Evolutionary conservation across 768 basidiomycete genomes (phyloP).

Genomic region (Tricholoma bakamatsutake): DNA sequence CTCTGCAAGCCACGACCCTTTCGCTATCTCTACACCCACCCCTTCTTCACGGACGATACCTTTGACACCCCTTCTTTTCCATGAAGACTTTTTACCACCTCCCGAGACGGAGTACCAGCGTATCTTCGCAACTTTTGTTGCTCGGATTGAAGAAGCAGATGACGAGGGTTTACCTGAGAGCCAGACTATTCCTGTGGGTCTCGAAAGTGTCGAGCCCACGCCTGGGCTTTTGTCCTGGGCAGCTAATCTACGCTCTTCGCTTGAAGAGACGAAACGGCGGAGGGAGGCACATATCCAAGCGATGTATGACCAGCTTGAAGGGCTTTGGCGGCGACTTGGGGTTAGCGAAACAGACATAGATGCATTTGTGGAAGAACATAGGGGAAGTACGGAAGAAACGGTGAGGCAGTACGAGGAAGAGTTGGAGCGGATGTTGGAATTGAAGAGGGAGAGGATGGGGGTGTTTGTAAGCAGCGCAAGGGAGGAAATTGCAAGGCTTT

Average conservation of each 20-base stretch:
- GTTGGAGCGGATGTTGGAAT: constrained; percentile 80
- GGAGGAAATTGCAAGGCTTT: constrained; percentile 71
- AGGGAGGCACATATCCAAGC: constrained; percentile 85
- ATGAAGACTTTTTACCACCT: constrained; percentile 20
- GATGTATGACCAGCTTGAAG: constrained; percentile 91
- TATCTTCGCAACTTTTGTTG: constrained; percentile 59
- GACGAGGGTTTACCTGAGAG: constrained; percentile 38
- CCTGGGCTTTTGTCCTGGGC: constrained; percentile 72
- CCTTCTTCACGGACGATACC: constrained; percentile 36
- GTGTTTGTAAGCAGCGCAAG: constrained; percentile 79
- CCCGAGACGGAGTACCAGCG: constrained; percentile 47
- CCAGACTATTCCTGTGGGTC: constrained; percentile 38
- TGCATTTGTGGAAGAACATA: constrained; percentile 81
- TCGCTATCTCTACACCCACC: constrained; percentile 47
- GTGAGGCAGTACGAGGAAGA: constrained; percentile 86
- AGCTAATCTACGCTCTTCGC: constrained; percentile 42
- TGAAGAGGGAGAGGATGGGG: constrained; percentile 85
- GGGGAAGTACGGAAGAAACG: constrained; percentile 75
- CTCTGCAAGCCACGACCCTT: constrained; percentile 36
- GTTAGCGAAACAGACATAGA: constrained; percentile 80
- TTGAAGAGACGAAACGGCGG: constrained; percentile 68
- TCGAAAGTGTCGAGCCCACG: constrained; percentile 79
- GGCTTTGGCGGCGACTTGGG: constrained; percentile 84
- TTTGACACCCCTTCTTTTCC: constrained; percentile 32
- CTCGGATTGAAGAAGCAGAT: constrained; percentile 53